Percentiles rank a stretch among this genome's conserved stretches.
Conservation (phyloP, 2,329 filamentous ascomycete genomes). For the Alternaria atra region DNA sequence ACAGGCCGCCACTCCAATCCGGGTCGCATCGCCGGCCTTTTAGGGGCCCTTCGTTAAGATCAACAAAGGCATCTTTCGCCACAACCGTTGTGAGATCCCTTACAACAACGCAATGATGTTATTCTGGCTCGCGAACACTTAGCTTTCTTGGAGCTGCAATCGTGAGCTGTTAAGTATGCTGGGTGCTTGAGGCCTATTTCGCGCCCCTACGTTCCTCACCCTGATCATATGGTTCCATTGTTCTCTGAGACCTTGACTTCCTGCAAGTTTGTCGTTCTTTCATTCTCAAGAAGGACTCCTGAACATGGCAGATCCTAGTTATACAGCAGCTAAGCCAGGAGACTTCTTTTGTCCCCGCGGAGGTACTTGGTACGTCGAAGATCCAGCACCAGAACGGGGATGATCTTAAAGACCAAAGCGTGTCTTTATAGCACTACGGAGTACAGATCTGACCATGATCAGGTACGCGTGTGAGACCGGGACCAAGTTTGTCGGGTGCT, state of each 20-base stretch:
- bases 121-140: background rate
- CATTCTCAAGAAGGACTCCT: background rate
- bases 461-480: conserved; percentile 26
- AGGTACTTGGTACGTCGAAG: conserved; percentile 18
- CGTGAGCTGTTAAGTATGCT: background rate
- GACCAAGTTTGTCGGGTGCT: conserved; percentile 50
- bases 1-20: background rate
- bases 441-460: background rate
- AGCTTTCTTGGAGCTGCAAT: background rate
- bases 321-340: conserved; percentile 17
- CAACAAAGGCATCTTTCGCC: background rate
- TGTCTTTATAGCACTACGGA: rapidly evolving
- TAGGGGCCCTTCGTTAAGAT: background rate
- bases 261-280: background rate
- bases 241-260: background rate
- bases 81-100: background rate
- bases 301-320: background rate
- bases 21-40: background rate
- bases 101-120: background rate
- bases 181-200: background rate
- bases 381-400: background rate
- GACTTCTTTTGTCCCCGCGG: conserved; percentile 26
- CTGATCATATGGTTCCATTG: background rate
- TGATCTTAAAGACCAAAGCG: rapidly evolving
- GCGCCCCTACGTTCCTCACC: background rate